A percentile compares a stretch with the other conserved stretches of the same genome.
Evolutionary conservation across 371 early-diverging fungal genomes (phyloP).

Genomic region (Polyrhizophydium stewartii): DNA sequence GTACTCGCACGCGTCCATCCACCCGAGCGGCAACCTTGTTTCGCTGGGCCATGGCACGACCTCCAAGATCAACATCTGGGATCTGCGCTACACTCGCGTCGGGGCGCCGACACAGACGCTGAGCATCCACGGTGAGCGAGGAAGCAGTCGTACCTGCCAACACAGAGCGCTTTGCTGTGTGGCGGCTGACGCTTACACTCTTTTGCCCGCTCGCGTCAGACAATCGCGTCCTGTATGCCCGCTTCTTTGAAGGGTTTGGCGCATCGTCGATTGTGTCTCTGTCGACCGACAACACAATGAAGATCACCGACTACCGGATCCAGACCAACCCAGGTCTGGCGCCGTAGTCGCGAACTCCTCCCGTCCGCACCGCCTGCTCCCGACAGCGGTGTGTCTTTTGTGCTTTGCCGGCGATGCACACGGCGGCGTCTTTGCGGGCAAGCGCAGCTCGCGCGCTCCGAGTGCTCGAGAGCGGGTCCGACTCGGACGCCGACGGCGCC

Average conservation of each 20-base stretch:
- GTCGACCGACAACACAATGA: slow-evolving; percentile 5
- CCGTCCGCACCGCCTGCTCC: no score
- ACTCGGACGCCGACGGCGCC: no score
- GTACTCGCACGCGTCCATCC: slow-evolving; percentile 13
- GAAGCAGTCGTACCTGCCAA: background rate
- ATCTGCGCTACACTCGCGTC: background rate
- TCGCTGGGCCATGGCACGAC: slow-evolving; percentile 5
- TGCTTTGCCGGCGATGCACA: no score
- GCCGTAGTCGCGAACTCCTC: no score
- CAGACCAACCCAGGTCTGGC: no score
- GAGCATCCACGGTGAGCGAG: background rate
- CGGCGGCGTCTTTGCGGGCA: no score
- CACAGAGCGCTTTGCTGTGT: background rate
- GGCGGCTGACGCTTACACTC: background rate
- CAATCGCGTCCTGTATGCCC: slow-evolving; percentile 7
- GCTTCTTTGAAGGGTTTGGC: background rate
- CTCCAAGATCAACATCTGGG: slow-evolving; percentile 12
- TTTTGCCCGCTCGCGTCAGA: background rate
- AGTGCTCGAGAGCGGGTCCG: no score
- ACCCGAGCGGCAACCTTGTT: slow-evolving; percentile 12
- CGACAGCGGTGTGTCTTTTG: no score
- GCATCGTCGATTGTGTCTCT: slow-evolving; percentile 4
- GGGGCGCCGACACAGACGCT: background rate
- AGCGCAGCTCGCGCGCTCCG: no score
- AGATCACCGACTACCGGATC: background rate